Evolutionary conservation across 768 basidiomycete species (phyloP).

Genomic region (Hericium erinaceus): DNA sequence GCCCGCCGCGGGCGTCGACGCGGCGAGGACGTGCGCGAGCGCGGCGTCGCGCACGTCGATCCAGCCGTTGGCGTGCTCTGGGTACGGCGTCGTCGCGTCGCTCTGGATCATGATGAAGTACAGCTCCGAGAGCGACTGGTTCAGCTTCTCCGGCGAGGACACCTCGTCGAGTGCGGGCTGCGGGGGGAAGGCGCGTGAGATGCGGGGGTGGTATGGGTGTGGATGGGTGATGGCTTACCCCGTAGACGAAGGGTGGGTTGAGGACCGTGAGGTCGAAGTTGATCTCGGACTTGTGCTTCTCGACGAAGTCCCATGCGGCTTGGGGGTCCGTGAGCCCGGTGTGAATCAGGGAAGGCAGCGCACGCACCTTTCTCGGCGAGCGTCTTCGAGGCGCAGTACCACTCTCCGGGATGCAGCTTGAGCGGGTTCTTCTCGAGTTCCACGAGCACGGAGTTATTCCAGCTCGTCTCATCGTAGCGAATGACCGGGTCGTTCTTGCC

Average conservation of each 20-base stretch:
- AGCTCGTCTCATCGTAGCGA: constrained; percentile 17
- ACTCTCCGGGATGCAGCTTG: constrained; percentile 13
- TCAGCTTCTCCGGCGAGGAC: not conserved
- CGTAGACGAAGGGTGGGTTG: constrained; percentile 24
- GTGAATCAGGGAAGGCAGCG: not conserved
- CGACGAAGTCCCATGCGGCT: constrained; percentile 27
- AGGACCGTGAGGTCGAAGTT: constrained; percentile 26
- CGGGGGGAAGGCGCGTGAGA: not conserved
- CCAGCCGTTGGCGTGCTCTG: not conserved
- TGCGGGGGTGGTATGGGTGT: not conserved
- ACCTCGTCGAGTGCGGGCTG: constrained; percentile 3
- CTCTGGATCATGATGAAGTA: not conserved
- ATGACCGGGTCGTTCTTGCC: not conserved
- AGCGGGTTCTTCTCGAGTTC: constrained; percentile 23
- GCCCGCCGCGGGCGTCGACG: not conserved
- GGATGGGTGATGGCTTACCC: not conserved
- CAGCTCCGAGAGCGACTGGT: not conserved
- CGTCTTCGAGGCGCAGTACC: constrained; percentile 25
- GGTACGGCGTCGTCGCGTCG: not conserved
- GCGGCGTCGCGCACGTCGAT: constrained; percentile 3
- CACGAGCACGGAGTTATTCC: constrained; percentile 22
- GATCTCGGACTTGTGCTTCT: constrained; percentile 17
- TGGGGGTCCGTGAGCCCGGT: not conserved
- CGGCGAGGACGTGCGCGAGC: not conserved
- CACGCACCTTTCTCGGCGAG: constrained; percentile 26